Evolutionary conservation across 208 protist genomes (phyloP), one percentile per base, ranked within the genome.

Genomic region (Novymonas esmeraldas): DNA sequence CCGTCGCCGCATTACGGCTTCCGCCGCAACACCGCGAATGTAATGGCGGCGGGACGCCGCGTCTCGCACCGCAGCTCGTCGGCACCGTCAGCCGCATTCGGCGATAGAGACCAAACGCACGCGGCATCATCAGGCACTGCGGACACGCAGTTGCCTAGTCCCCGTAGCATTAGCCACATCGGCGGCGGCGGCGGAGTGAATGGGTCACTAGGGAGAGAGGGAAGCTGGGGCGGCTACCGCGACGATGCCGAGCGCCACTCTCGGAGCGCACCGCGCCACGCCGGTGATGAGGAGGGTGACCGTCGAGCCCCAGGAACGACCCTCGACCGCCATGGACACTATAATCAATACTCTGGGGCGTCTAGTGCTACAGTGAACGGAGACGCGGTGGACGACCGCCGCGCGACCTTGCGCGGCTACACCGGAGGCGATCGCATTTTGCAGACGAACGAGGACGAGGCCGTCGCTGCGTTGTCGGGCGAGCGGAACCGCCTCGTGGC

Each of bases 1-100:
- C 65, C 67, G 6, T 55, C 71, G 14, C 72, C 70, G 33, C 77
- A 78, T 11, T 66, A 77, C 31, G 57, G 70, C 28, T 78, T 78
- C 26, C 70, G 70, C 6, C 42, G 69, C 9, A 75, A 68, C 24
- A 75, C 60, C 2, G 61, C 69, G 3, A 75, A 69, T 31, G 36
- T 59, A n/a, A 75, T 68, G 61, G 22, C 61, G 41, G 69, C 69
- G 31, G 61, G 61, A 33, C 59, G 69, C 24, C 69, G 69, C n/a
- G 54, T 75, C 9, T 38, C 61, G n/a, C 59, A 75, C 29, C 59
- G 69, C 16, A 68, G 61, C 36, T 22, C 54, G 16, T 75, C 69
- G 24, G 61, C 55, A 14, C 59, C 59, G 22, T 44, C 49, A 34
- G n/a, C 46, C 2, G 48, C 31, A 2, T n/a, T 38, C 24, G 67